Evolutionary conservation across 805 yeast genomes (phyloP), one percentile per base, ranked within the genome.

Genomic region (Sungouiella blattae): DNA sequence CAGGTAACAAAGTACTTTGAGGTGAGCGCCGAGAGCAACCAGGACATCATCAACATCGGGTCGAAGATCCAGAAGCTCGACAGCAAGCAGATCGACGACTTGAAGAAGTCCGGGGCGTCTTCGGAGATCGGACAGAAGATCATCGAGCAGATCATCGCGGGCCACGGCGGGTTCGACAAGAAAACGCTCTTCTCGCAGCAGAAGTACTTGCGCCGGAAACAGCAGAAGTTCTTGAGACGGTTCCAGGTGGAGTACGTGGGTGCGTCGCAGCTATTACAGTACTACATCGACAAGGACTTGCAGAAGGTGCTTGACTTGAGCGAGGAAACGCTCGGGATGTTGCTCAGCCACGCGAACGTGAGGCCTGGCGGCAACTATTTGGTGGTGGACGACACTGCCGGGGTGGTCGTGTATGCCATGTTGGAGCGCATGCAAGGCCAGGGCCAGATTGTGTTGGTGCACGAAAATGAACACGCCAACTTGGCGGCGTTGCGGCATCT

Each of bases 391-490:
- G 98, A 93, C 53, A 83, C 96, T n/a, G 89, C 95, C 21, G 96
- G 98, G 5, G 71, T 91, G n/a, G 55, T 93, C 1, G 75, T 85
- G 5, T 85, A 85, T 41, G 87, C 95, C 4, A 69, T 93, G 72
- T 55, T 93, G 60, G 99, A 93, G 57, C 71, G 97, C 54, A 86
- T 94, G 91, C 79, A 78, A 41, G 95, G 96, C 11, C 64, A 77
- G 34, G 82, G 82, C 8, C 55, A 69, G 3, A 77, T 93, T 28
- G 70, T 87, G 3, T 71, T 87, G 14, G 68, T 81, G 1, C 97
- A 93, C 60, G 98, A 93, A 55, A 87, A 87, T 58, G 98, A 93
- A 58, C 97, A 91, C 54, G 80, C 95, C 2, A 89, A 89, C 53
- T 63, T 81, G 18, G 83, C 83, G 40, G 76, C 85, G 0, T 61